Percentiles rank a stretch among this genome's conserved stretches.
Conservation (phyloP, 2,329 filamentous ascomycete genomes). For the Trichoderma cornu-damae region DNA sequence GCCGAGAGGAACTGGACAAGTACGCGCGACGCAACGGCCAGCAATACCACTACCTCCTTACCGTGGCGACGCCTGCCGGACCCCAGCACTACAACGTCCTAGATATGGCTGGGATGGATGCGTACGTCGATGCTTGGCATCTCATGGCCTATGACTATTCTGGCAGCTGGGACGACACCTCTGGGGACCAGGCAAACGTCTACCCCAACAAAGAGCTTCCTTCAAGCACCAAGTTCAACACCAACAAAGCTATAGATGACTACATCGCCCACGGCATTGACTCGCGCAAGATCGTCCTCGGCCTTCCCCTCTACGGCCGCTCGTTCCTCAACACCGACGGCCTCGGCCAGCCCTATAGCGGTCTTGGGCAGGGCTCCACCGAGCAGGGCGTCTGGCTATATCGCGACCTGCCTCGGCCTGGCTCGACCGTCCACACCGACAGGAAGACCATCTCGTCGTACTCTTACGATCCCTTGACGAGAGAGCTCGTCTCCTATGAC, state of each 20-base stretch:
- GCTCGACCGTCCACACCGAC: conserved; percentile 54
- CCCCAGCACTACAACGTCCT: conserved; percentile 46
- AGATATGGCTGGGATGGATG: conserved; percentile 50
- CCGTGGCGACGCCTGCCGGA: conserved; percentile 47
- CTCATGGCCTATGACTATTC: conserved; percentile 68
- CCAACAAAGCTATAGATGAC: conserved; percentile 56
- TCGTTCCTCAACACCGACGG: conserved; percentile 65
- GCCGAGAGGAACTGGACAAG: conserved; percentile 40
- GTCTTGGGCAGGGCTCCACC: conserved; percentile 53
- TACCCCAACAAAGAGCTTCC: conserved; percentile 49
- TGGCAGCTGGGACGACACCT: conserved; percentile 58
- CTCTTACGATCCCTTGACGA: conserved; percentile 56
- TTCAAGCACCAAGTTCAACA: conserved; percentile 61
- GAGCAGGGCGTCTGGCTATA: conserved; percentile 68
- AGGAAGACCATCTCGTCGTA: conserved; percentile 59
- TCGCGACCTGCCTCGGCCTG: conserved; percentile 60
- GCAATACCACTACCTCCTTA: conserved; percentile 46
- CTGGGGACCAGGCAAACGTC: conserved; percentile 68
- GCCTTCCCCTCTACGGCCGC: conserved; percentile 76
- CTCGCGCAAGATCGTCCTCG: conserved; percentile 63
- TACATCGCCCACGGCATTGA: conserved; percentile 51
- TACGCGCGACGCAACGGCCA: conserved; percentile 38
- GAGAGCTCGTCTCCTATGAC: conserved; percentile 67
- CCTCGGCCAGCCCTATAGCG: conserved; percentile 57
- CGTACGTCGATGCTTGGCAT: conserved; percentile 54